phyloP scores from a whole-genome alignment of 2,329 filamentous ascomycete species.

The Aspergillus cejpii region DNA sequence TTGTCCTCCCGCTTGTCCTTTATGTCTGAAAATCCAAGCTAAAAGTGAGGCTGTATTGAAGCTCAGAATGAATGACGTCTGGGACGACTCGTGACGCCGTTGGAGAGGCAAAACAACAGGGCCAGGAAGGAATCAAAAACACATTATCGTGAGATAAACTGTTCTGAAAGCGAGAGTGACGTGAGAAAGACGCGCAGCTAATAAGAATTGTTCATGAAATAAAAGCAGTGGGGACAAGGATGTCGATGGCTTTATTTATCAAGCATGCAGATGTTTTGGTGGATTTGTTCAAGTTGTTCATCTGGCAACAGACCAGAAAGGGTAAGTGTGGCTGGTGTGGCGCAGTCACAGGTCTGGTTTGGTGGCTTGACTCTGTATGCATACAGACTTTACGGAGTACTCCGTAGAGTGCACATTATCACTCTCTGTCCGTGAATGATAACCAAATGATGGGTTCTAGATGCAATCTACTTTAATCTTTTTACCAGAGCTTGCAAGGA shows the following conservation, averaged over 20 bases:
- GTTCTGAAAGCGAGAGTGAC: not conserved
- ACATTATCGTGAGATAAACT: conserved; percentile 15
- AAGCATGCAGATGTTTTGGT: conserved; percentile 21
- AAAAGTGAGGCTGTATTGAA: conserved; percentile 8
- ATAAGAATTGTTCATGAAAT: not conserved
- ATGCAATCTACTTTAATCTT: no score
- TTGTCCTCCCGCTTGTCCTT: not conserved
- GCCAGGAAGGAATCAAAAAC: conserved; percentile 15
- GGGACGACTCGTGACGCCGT: conserved; percentile 19
- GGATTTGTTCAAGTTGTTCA: no score
- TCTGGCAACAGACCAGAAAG: conserved; percentile 5
- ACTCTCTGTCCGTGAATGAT: no score
- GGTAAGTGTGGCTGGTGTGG: conserved; percentile 20
- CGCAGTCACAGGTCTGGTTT: no score
- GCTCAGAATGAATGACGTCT: conserved; percentile 19
- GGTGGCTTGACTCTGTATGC: no score
- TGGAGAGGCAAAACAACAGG: conserved; percentile 16
- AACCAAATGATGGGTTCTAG: no score
- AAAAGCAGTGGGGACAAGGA: not conserved
- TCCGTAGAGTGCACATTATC: no score
- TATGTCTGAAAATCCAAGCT: conserved; percentile 1
- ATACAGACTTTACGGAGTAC: no score
- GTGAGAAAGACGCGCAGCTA: not conserved
- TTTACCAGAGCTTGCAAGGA: no score
- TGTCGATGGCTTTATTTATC: not conserved